These are phyloP conservation scores for Mycena sanguinolenta DNA, from an alignment of 768 basidiomycete genomes.

Conservation along the genomic window DNA sequence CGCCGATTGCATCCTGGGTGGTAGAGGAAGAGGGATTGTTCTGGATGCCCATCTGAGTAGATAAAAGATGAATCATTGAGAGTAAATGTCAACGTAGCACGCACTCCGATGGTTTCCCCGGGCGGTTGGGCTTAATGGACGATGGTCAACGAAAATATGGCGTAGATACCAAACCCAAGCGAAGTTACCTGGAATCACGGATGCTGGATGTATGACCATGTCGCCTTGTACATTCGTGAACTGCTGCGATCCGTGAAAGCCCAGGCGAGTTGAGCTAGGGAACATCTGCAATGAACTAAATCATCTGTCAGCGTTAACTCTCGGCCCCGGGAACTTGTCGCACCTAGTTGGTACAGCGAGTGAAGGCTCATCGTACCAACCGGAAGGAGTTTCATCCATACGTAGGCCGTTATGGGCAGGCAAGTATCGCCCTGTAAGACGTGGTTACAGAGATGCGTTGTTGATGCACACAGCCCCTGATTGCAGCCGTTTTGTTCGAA, in stretches of 20 bases:
- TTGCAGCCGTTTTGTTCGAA: too few species aligned
- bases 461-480: too few species aligned
- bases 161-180: background rate
- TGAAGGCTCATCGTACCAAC: background rate
- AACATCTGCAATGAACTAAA: slow-evolving; percentile 20
- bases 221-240: slow-evolving; percentile 20
- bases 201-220: background rate
- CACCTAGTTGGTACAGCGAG: background rate
- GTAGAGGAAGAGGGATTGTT: background rate
- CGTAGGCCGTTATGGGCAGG: too few species aligned
- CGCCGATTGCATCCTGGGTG: background rate
- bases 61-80: background rate
- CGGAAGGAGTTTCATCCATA: too few species aligned
- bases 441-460: too few species aligned
- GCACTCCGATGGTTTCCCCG: background rate
- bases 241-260: slow-evolving; percentile 8
- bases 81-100: background rate
- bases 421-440: too few species aligned
- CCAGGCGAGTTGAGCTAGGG: slow-evolving; percentile 14
- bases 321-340: background rate
- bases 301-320: background rate
- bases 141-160: background rate
- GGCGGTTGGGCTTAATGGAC: background rate
- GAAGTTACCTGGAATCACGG: background rate
- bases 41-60: background rate